phyloP scores from a whole-genome alignment of 306 rosid species.

The Mucuna pruriens region DNA sequence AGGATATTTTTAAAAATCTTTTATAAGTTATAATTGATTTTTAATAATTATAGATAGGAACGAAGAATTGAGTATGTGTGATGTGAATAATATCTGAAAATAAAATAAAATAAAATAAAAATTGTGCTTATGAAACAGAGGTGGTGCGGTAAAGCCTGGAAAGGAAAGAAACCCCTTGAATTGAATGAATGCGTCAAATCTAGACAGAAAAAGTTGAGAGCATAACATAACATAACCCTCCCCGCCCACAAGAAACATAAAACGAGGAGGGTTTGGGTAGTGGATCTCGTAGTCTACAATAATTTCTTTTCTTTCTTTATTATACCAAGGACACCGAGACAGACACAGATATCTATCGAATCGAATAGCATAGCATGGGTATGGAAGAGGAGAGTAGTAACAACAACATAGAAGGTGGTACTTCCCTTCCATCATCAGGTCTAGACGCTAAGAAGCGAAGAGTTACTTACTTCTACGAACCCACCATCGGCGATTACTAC shows the following conservation, averaged over 20 bases:
- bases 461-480: slow-evolving; percentile 82
- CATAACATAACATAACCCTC: not conserved
- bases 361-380: not conserved
- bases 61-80: too few relatives aligned
- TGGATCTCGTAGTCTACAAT: slow-evolving; percentile 13
- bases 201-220: not conserved
- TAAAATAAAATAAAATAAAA: too few relatives aligned
- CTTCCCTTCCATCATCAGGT: slow-evolving; percentile 64
- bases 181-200: not conserved
- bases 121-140: too few relatives aligned
- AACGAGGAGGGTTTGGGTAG: not conserved
- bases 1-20: too few relatives aligned
- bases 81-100: too few relatives aligned
- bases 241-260: not conserved
- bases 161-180: not conserved
- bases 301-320: too few relatives aligned
- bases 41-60: too few relatives aligned
- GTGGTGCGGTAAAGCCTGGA: too few relatives aligned
- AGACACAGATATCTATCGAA: too few relatives aligned
- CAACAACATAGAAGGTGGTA: slow-evolving; percentile 42
- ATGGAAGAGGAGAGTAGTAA: slow-evolving; percentile 42
- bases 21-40: too few relatives aligned
- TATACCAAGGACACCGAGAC: not conserved
- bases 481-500: slow-evolving; percentile 77
- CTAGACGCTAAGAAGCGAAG: slow-evolving; percentile 65